Conservation (phyloP, 768 basidiomycete genomes). For the Lactarius tabidus region DNA sequence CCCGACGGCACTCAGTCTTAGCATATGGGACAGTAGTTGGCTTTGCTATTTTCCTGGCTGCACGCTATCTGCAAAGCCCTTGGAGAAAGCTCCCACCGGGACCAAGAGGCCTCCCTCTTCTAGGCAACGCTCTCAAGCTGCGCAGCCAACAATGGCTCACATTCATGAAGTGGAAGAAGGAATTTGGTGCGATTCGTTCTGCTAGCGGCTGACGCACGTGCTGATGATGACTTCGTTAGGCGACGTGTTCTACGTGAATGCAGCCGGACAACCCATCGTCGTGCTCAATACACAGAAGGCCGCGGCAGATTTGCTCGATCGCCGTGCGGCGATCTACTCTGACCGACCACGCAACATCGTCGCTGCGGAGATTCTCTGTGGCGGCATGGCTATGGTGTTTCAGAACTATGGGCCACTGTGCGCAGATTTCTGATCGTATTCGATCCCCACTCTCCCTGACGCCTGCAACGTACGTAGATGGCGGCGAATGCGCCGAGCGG, state of each 20-base stretch:
- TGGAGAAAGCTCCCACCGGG: slow-evolving; percentile 24
- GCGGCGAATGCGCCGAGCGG: slow-evolving; percentile 17
- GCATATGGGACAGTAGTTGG: neutral
- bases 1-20: neutral
- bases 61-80: slow-evolving; percentile 22
- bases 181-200: slow-evolving; percentile 10
- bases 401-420: slow-evolving; percentile 21
- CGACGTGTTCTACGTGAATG: slow-evolving; percentile 23
- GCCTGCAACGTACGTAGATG: slow-evolving; percentile 12
- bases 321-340: slow-evolving; percentile 22
- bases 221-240: slow-evolving; percentile 16
- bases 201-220: neutral
- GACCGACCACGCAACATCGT: slow-evolving; percentile 23
- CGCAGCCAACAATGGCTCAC: slow-evolving; percentile 23
- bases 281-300: slow-evolving; percentile 29
- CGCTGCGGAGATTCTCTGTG: slow-evolving; percentile 18
- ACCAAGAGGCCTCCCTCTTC: slow-evolving; percentile 18
- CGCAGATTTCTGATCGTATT: neutral
- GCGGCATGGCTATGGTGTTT: slow-evolving; percentile 23
- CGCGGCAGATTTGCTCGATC: slow-evolving; percentile 28
- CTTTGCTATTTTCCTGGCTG: neutral
- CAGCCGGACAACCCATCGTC: slow-evolving; percentile 25
- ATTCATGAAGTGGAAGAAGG: slow-evolving; percentile 18
- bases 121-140: slow-evolving; percentile 18
- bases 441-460: neutral